These are phyloP conservation scores for Cryptosporidium canis DNA, from an alignment of 169 alveolate genomes.

Conservation along the genomic window DNA sequence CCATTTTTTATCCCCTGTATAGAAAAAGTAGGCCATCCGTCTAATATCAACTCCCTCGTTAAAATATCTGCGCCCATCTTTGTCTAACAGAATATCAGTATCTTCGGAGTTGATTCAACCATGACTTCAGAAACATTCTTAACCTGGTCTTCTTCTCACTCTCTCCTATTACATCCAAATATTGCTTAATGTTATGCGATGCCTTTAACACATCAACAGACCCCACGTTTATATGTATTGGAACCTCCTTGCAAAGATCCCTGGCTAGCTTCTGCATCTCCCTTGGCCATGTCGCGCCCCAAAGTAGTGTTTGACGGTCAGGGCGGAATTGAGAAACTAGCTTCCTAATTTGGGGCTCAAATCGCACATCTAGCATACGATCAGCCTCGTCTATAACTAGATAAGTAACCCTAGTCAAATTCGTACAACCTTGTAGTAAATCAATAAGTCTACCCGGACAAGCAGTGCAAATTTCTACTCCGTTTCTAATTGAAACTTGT, in stretches of 20 bases:
- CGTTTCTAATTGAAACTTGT: constrained; percentile 86
- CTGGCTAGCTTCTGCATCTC: constrained; percentile 94
- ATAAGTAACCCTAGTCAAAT: constrained; percentile 95
- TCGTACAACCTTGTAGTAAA: constrained; percentile 91
- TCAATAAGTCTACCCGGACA: constrained; percentile 96
- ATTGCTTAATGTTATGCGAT: constrained; percentile 91
- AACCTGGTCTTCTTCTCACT: constrained; percentile 75
- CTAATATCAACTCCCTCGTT: constrained; percentile 87
- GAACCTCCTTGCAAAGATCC: constrained; percentile 92
- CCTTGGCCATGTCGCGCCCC: constrained; percentile 99
- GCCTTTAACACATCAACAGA: constrained; percentile 88
- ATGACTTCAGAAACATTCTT: constrained; percentile 63
- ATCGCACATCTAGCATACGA: constrained; percentile 99
- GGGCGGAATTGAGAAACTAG: constrained; percentile 90
- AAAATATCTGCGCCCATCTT: constrained; percentile 88
- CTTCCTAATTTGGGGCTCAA: constrained; percentile 96
- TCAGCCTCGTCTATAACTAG: constrained; percentile 99
- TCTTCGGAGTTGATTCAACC: constrained; percentile 78
- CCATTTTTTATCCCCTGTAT: constrained; percentile 98
- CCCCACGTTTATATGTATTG: constrained; percentile 97
- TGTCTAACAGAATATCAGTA: constrained; percentile 83
- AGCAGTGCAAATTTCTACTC: constrained; percentile 97
- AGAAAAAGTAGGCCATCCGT: constrained; percentile 93
- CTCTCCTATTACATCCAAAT: constrained; percentile 81
- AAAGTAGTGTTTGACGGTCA: constrained; percentile 95